A percentile compares a stretch with the other conserved stretches of the same genome.
These are phyloP conservation scores for Nitzschia putrida DNA, from an alignment of 108 stramenopile species.

Conservation along the genomic window DNA sequence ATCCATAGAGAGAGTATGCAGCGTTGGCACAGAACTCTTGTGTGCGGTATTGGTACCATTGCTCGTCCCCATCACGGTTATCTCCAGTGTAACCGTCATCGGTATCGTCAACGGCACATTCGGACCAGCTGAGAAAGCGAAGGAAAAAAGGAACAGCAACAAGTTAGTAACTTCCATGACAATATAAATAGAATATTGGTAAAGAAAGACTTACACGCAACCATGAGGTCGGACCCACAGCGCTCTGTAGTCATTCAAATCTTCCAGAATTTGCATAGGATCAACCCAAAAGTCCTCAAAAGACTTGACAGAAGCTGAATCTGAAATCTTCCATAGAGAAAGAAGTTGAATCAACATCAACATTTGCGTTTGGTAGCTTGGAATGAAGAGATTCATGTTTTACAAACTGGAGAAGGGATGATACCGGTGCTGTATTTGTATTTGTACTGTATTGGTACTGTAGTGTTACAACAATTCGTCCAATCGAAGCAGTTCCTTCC, in stretches of 20 bases:
- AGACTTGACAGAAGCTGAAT: slow-evolving; percentile 10
- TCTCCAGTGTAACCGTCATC: slow-evolving; percentile 40
- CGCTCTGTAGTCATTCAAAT: slow-evolving; percentile 30
- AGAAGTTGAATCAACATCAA: too few species aligned
- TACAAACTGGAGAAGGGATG: too few species aligned
- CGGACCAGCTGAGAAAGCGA: slow-evolving; percentile 32
- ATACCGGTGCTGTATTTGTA: too few species aligned
- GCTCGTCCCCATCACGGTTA: slow-evolving; percentile 40
- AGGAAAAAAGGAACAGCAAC: background rate
- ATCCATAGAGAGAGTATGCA: slow-evolving; percentile 52
- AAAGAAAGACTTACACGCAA: slow-evolving; percentile 42
- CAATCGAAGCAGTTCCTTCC: too few species aligned
- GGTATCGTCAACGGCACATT: slow-evolving; percentile 44
- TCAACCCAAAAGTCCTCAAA: slow-evolving; percentile 33
- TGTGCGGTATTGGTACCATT: slow-evolving; percentile 44
- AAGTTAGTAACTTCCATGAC: background rate
- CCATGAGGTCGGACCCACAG: slow-evolving; percentile 36
- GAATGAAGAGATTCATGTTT: too few species aligned
- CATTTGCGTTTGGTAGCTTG: too few species aligned
- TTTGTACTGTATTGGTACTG: too few species aligned
- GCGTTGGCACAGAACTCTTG: slow-evolving; percentile 61
- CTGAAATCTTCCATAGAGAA: too few species aligned
- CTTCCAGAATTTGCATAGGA: slow-evolving; percentile 24
- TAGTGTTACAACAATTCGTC: too few species aligned
- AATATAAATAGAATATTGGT: background rate